Conservation (phyloP, 2,329 filamentous ascomycete genomes). For the Calycina herbarum region DNA sequence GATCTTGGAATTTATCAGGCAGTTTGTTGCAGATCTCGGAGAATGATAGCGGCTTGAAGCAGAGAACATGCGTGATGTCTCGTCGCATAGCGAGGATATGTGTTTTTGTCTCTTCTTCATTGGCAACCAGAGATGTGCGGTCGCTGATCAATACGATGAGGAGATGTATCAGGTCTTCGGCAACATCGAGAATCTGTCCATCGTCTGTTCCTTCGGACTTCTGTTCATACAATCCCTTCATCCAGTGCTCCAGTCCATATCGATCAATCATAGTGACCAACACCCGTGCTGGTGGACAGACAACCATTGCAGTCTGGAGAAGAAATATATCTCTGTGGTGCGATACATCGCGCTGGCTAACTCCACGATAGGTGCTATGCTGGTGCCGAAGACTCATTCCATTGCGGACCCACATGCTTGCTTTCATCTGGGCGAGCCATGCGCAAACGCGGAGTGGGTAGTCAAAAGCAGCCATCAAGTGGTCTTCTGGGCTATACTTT, state of each 20-base stretch:
- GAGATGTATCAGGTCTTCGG: slow-evolving; percentile 93
- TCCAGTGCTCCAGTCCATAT: slow-evolving; percentile 85
- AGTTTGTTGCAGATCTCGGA: slow-evolving; percentile 86
- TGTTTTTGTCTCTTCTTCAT: slow-evolving; percentile 63
- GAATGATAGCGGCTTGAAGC: slow-evolving; percentile 94
- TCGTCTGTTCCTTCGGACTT: slow-evolving; percentile 79
- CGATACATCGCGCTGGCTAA: slow-evolving; percentile 85
- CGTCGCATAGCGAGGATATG: slow-evolving; percentile 74
- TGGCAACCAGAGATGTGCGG: slow-evolving; percentile 73
- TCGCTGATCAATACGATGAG: slow-evolving; percentile 90
- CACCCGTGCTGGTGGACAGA: slow-evolving; percentile 80
- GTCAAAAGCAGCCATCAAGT: slow-evolving; percentile 85
- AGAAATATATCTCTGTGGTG: slow-evolving; percentile 95
- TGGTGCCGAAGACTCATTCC: slow-evolving; percentile 95
- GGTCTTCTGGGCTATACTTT: slow-evolving; percentile 68
- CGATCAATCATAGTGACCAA: slow-evolving; percentile 88
- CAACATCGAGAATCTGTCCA: slow-evolving; percentile 82
- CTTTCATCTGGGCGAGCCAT: slow-evolving; percentile 97
- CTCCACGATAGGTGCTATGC: slow-evolving; percentile 88
- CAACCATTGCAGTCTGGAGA: slow-evolving; percentile 83
- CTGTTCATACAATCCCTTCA: slow-evolving; percentile 75
- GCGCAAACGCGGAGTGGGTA: slow-evolving; percentile 90
- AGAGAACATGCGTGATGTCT: slow-evolving; percentile 90
- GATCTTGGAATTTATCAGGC: slow-evolving; percentile 85
- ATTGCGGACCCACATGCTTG: slow-evolving; percentile 97